phyloP scores from a whole-genome alignment of 129 eudicot genomes.

The Ambrosia trifida region DNA sequence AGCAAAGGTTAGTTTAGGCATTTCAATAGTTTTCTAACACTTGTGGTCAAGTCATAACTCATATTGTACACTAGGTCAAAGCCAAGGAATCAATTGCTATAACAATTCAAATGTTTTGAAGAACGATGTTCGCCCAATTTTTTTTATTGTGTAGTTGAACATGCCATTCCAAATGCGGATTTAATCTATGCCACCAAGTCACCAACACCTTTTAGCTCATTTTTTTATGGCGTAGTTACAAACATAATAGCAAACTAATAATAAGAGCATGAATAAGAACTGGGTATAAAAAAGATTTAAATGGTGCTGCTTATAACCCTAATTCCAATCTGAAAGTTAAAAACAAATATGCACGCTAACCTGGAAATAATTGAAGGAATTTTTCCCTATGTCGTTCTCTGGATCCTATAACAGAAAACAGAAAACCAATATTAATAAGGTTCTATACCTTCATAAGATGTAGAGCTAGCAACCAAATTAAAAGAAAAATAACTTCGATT shows the following conservation, averaged over 20 bases:
- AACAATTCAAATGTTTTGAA: background rate
- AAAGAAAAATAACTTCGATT: background rate
- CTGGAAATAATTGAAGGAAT: conserved; percentile 93
- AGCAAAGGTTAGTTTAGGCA: conserved; percentile 1
- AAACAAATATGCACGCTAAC: conserved; percentile 36
- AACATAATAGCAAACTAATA: background rate
- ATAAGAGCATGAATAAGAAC: background rate
- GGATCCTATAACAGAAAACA: conserved; percentile 58
- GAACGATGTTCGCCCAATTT: background rate
- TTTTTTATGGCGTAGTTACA: background rate
- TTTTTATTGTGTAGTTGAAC: too few relatives aligned
- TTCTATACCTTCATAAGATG: conserved; percentile 8
- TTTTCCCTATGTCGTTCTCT: conserved; percentile 93
- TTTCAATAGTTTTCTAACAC: conserved; percentile 10
- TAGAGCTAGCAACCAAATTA: conserved; percentile 16
- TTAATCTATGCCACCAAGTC: too few relatives aligned
- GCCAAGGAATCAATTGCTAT: background rate
- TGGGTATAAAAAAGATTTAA: background rate
- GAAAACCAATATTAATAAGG: background rate
- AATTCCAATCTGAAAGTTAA: background rate
- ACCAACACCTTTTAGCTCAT: background rate
- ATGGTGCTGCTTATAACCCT: background rate
- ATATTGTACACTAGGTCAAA: background rate
- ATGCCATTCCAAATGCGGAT: too few relatives aligned
- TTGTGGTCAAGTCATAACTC: background rate